phyloP scores from a whole-genome alignment of 129 eudicot genomes.

The Deinandra increscens region DNA sequence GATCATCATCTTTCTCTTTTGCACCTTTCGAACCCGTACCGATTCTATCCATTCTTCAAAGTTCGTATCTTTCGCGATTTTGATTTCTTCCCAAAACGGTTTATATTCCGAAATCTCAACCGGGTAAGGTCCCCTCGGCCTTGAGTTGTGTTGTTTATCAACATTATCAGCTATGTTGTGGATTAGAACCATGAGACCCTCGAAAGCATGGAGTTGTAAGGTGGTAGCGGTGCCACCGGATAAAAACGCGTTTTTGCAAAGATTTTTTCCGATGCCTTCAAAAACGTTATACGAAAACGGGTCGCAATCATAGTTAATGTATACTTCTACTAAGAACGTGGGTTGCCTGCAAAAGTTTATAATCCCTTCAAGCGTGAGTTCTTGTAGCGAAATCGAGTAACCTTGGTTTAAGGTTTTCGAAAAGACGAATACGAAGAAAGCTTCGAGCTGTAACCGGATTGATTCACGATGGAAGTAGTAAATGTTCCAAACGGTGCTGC shows the following conservation, averaged over 20 bases:
- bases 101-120: slow-evolving; percentile 53
- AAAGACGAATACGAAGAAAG: slow-evolving; percentile 72
- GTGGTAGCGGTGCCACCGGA: slow-evolving; percentile 49
- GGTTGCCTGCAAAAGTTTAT: slow-evolving; percentile 83
- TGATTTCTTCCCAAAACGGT: slow-evolving; percentile 84
- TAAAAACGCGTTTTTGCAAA: slow-evolving; percentile 71
- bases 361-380: slow-evolving; percentile 74
- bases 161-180: slow-evolving; percentile 75
- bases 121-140: slow-evolving; percentile 57
- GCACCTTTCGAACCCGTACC: slow-evolving; percentile 53
- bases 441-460: slow-evolving; percentile 78
- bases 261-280: slow-evolving; percentile 62
- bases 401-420: slow-evolving; percentile 45
- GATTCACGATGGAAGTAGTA: slow-evolving; percentile 80
- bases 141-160: slow-evolving; percentile 48
- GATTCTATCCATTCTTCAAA: slow-evolving; percentile 55
- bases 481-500: slow-evolving; percentile 63
- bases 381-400: slow-evolving; percentile 54
- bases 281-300: slow-evolving; percentile 58
- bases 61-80: slow-evolving; percentile 28
- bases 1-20: slow-evolving; percentile 65
- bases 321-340: slow-evolving; percentile 60
- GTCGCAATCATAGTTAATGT: slow-evolving; percentile 70
- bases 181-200: slow-evolving; percentile 63
- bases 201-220: slow-evolving; percentile 75